These are phyloP conservation scores for Ogataea ramenticola DNA, from an alignment of 805 yeast genomes.

Conservation along the genomic window DNA sequence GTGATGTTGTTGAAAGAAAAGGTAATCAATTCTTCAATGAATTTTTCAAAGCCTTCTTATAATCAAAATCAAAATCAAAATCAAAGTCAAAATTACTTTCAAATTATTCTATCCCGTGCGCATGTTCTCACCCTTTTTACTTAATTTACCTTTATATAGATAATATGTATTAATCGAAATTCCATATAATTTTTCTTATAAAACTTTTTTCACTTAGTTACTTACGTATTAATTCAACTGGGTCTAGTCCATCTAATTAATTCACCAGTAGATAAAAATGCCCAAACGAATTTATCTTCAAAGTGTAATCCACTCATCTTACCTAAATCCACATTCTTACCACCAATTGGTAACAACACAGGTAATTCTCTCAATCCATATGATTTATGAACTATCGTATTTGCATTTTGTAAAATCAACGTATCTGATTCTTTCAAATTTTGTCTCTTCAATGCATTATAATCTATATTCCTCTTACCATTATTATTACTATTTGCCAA, in stretches of 20 bases:
- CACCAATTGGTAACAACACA: constrained; percentile 26
- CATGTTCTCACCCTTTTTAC: background rate
- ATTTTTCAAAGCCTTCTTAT: background rate
- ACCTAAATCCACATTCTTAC: constrained; percentile 25
- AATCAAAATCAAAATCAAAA: background rate
- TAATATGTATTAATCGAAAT: no score
- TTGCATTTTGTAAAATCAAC: background rate
- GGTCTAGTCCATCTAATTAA: constrained; percentile 32
- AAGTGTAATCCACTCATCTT: constrained; percentile 25
- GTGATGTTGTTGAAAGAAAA: constrained; percentile 41
- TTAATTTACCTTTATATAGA: background rate
- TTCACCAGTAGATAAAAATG: constrained; percentile 30
- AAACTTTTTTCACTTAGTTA: no score
- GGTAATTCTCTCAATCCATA: constrained; percentile 20
- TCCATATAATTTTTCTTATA: no score
- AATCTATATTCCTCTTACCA: background rate
- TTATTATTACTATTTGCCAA: background rate
- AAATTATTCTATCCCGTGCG: background rate
- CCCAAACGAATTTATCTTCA: constrained; percentile 28
- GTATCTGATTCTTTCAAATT: background rate
- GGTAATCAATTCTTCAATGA: constrained; percentile 21
- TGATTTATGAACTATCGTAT: constrained; percentile 17
- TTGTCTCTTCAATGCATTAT: background rate
- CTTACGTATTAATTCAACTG: no score
- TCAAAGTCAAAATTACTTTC: background rate